phyloP scores from a whole-genome alignment of 768 basidiomycete genomes.

The Leccinum subtestaceum region DNA sequence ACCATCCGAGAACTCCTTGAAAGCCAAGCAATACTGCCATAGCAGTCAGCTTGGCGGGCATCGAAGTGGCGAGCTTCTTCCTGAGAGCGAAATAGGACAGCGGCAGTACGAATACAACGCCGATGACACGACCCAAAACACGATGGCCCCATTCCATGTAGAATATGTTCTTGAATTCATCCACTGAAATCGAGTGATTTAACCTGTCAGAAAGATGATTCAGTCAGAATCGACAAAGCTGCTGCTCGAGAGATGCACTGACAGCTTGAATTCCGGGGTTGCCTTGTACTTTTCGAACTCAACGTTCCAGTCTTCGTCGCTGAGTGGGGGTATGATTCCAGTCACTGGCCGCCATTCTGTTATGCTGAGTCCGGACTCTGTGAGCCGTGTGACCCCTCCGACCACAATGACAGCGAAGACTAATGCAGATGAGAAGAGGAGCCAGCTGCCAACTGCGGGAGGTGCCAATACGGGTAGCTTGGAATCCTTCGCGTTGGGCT shows the following conservation, averaged over 20 bases:
- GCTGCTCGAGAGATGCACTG: conserved; percentile 32
- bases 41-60: conserved; percentile 63
- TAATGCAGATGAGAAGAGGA: conserved; percentile 78
- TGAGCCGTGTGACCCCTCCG: conserved; percentile 93
- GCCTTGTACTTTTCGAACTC: conserved; percentile 94
- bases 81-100: conserved; percentile 75
- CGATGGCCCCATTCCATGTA: conserved; percentile 99
- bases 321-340: conserved; percentile 82
- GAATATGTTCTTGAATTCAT: conserved; percentile 95
- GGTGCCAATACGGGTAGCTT: conserved; percentile 58
- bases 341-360: conserved; percentile 97
- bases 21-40: conserved; percentile 82
- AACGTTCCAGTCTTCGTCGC: conserved; percentile 69
- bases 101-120: conserved; percentile 79
- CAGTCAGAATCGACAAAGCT: not conserved
- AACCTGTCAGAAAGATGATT: conserved; percentile 46
- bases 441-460: conserved; percentile 77
- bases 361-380: conserved; percentile 96
- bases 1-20: conserved; percentile 95
- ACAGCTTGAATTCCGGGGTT: conserved; percentile 96
- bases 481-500: conserved; percentile 15
- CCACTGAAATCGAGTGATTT: conserved; percentile 83
- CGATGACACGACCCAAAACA: conserved; percentile 84
- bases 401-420: conserved; percentile 93
- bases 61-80: conserved; percentile 61